Evolutionary conservation across 2,329 filamentous ascomycete genomes (phyloP), one percentile per base, ranked within the genome.

Genomic region (Sclerotinia trifoliorum): DNA sequence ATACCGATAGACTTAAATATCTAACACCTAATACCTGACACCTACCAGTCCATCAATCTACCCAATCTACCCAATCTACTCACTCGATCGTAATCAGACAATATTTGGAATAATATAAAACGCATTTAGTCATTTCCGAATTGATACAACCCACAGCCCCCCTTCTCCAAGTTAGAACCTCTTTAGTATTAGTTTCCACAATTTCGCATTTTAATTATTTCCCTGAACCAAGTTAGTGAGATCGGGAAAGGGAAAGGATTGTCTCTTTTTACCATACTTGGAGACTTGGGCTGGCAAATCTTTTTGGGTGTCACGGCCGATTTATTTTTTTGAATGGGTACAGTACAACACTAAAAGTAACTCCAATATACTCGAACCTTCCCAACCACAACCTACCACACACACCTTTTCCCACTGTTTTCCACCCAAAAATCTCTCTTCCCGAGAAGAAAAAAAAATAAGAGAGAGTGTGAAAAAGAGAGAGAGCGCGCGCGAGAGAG

Each of bases 381-480:
- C 63, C 51, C 52, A 65, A 65, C 63, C 63, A 65, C 54, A 65
- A 24, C 39, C n/a, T 56, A 57, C 49, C 42, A 57, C 63, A 65
- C 54, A 55, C 52, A 32, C 42, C 55, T 32, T 56, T 57, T 57
- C 63, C 54, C 54, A 58, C 35, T 21, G 51, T 65, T 57, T 65
- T 46, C 63, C 63, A 58, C 63, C 62, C 19, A 65, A 56, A 44
- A 61, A 49, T 56, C 62, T 57, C 35, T 65, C 52, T 58, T 35
- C 17, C 39, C 11, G 52, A 56, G 61, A 29, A 26, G 49, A n/a
- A 51, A 39, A 35, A 61, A 39, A 55, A 58, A 11, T 39, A n/a
- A 11, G 19, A 35, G 42, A 61, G 39, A 11, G 32, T 24, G 42
- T 48, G 39, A 15, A 15, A 42, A 15, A 21, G 21, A 21, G 19